Conservation (phyloP, 2,329 filamentous ascomycete genomes). For the Aspergillus quadrilineatus region DNA sequence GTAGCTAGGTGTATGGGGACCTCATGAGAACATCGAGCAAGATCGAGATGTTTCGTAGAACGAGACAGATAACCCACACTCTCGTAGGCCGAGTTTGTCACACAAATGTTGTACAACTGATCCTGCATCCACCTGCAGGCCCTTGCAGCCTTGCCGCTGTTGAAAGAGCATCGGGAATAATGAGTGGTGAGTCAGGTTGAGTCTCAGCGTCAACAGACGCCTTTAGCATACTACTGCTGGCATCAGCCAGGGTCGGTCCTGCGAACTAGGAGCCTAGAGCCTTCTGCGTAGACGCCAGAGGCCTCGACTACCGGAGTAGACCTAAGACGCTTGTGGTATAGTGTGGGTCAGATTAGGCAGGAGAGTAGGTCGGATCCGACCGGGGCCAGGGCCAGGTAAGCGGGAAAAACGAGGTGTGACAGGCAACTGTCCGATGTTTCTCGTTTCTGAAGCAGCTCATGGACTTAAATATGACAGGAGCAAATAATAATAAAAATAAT, state of each 20-base stretch:
- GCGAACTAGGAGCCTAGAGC: no score
- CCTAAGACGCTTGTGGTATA: slow-evolving; percentile 2
- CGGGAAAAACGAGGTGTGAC: not conserved
- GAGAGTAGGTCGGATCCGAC: not conserved
- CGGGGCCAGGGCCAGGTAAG: not conserved
- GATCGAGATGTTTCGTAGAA: not conserved
- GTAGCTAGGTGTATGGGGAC: not conserved
- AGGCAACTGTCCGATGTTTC: not conserved
- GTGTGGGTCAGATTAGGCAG: slow-evolving; percentile 8
- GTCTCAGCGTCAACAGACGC: slow-evolving; percentile 4
- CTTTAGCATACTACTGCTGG: no score
- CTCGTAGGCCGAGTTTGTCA: slow-evolving; percentile 4
- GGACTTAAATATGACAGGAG: no score
- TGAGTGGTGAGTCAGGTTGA: slow-evolving; percentile 7
- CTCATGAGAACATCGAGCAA: not conserved
- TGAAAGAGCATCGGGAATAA: slow-evolving; percentile 7
- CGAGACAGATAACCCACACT: not conserved
- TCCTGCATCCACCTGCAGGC: slow-evolving; percentile 14
- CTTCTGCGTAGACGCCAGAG: no score
- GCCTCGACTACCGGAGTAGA: no score
- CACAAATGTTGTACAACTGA: slow-evolving; percentile 17
- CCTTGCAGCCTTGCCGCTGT: slow-evolving; percentile 15
- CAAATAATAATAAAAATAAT: no score
- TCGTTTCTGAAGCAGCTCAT: no score
- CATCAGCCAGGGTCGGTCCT: no score